Evolutionary conservation across 2,329 filamentous ascomycete species (phyloP).

Genomic region (Raffaelea arxii): DNA sequence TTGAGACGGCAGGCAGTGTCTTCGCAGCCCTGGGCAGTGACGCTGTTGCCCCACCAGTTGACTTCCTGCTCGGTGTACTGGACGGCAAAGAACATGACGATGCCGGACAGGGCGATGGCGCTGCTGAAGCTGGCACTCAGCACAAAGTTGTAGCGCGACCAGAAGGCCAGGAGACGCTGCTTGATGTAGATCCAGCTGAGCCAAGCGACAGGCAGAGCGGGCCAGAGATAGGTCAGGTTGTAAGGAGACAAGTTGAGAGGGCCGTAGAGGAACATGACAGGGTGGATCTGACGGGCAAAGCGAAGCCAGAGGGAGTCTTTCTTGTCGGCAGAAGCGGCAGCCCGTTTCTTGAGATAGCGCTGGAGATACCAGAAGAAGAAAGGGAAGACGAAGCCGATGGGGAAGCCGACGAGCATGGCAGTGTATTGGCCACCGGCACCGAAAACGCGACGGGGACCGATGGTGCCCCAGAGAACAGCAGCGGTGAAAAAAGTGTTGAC

Average conservation of each 20-base stretch:
- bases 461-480: constrained; percentile 6
- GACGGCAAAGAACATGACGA: constrained; percentile 15
- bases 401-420: constrained; percentile 8
- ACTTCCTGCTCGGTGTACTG: constrained; percentile 5
- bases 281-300: constrained; percentile 6
- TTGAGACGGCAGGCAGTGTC: neutral
- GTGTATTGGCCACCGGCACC: constrained; percentile 4
- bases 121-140: constrained; percentile 20
- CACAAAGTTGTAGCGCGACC: constrained; percentile 24
- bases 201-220: constrained; percentile 11
- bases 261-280: constrained; percentile 7
- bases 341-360: neutral
- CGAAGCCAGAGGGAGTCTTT: neutral
- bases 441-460: constrained; percentile 9
- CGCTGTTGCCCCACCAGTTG: constrained; percentile 11
- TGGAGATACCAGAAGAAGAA: constrained; percentile 5
- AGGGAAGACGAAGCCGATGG: constrained; percentile 7
- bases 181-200: constrained; percentile 16
- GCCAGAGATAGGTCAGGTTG: constrained; percentile 12
- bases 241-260: constrained; percentile 7
- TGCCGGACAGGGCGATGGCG: constrained; percentile 21
- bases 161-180: constrained; percentile 16
- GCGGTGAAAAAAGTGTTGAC: constrained; percentile 2
- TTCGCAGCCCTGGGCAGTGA: neutral
- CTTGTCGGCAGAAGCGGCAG: neutral